Conservation (phyloP, 73 alveolate species). For the Tetrahymena borealis region DNA sequence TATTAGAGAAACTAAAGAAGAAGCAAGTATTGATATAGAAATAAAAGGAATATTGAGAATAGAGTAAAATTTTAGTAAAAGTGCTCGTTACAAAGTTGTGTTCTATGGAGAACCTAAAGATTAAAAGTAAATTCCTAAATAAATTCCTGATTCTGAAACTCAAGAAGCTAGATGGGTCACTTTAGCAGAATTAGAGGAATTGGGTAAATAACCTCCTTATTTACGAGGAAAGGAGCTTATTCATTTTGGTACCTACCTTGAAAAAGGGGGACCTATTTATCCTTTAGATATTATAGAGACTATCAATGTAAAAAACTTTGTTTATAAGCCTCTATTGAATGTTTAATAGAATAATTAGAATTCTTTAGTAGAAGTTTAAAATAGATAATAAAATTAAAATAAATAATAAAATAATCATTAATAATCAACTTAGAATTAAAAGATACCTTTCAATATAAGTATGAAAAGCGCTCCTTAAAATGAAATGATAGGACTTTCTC, state of each 20-base stretch:
- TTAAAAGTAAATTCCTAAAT: slow-evolving; percentile 47
- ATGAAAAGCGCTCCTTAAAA: background rate
- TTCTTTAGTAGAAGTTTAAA: too few relatives aligned
- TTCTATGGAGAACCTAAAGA: slow-evolving; percentile 66
- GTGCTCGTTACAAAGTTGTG: slow-evolving; percentile 45
- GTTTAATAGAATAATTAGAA: background rate
- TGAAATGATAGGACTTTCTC: slow-evolving; percentile 10
- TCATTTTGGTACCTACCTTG: slow-evolving; percentile 9
- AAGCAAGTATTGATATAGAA: slow-evolving; percentile 57
- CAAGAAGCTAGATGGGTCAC: background rate
- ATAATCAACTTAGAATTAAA: background rate
- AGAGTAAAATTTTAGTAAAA: slow-evolving; percentile 42
- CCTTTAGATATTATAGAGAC: slow-evolving; percentile 5
- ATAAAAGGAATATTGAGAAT: slow-evolving; percentile 57
- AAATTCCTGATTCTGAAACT: slow-evolving; percentile 28
- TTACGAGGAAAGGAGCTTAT: slow-evolving; percentile 23
- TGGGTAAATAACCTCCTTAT: slow-evolving; percentile 9
- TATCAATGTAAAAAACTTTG: background rate
- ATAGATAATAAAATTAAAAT: background rate
- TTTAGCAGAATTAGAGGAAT: slow-evolving; percentile 8
- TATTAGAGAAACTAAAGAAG: slow-evolving; percentile 63
- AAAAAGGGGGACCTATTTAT: slow-evolving; percentile 25
- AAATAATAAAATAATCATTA: background rate
- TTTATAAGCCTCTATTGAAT: too few relatives aligned
- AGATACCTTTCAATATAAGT: background rate